Percentiles rank a stretch among this genome's conserved stretches.
phyloP scores from a whole-genome alignment of 257 asterid genomes.

The Gentiana dahurica region DNA sequence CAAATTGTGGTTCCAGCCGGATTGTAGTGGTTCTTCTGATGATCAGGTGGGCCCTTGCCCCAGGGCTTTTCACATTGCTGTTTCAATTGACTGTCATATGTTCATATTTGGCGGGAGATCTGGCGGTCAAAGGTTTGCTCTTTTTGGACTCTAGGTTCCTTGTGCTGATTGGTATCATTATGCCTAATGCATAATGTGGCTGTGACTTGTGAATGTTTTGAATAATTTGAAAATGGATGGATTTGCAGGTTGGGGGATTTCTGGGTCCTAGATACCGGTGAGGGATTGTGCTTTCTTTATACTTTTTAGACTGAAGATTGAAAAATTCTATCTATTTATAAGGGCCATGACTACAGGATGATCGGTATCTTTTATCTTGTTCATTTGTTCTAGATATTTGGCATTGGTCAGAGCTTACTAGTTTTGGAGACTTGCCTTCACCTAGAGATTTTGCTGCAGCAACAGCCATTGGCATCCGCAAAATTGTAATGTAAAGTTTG shows the following conservation, averaged over 20 bases:
- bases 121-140: constrained; percentile 60
- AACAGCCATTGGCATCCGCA: constrained; percentile 81
- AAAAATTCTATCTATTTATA: background rate
- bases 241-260: constrained; percentile 59
- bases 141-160: background rate
- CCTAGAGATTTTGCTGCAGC: constrained; percentile 96
- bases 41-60: constrained; percentile 77
- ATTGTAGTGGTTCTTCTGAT: constrained; percentile 79
- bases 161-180: background rate
- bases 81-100: constrained; percentile 87
- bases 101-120: constrained; percentile 95
- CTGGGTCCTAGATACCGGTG: too few species aligned
- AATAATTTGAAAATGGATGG: background rate
- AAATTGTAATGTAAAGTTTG: constrained; percentile 70
- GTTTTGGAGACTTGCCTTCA: constrained; percentile 96
- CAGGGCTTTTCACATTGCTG: constrained; percentile 86
- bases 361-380: constrained; percentile 7
- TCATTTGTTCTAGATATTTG: constrained; percentile 54
- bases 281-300: constrained; percentile 1
- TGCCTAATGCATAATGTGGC: constrained; percentile 1
- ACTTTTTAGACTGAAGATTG: background rate
- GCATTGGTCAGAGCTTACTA: constrained; percentile 99
- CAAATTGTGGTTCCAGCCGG: constrained; percentile 85
- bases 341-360: constrained; percentile 3
- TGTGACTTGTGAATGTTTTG: background rate